Evolutionary conservation across 257 asterid genomes (phyloP).

Genomic region (Nicotiana undulata): DNA sequence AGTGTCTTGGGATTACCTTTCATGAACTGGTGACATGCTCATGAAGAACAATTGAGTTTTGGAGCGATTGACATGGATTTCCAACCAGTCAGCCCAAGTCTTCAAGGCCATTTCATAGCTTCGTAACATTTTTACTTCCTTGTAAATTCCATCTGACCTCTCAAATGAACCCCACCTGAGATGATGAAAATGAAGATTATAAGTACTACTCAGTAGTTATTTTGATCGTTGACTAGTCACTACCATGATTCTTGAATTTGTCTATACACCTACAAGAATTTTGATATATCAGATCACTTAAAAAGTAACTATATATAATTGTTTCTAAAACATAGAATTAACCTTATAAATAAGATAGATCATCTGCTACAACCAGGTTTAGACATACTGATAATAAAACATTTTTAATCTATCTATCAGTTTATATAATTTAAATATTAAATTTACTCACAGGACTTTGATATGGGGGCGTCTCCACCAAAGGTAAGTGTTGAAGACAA

Average conservation of each 20-base stretch:
- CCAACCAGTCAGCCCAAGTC: constrained; percentile 92
- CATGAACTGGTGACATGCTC: constrained; percentile 85
- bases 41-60: constrained; percentile 62
- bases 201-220: too few species aligned
- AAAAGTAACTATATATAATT: too few species aligned
- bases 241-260: too few species aligned
- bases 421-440: too few species aligned
- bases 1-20: constrained; percentile 31
- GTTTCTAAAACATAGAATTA: too few species aligned
- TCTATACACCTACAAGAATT: too few species aligned
- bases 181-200: not conserved
- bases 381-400: too few species aligned
- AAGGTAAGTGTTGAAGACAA: constrained; percentile 68
- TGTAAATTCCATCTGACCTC: constrained; percentile 51
- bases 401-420: too few species aligned
- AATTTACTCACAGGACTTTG: constrained; percentile 49
- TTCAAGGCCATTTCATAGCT: constrained; percentile 79
- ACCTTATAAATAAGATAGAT: too few species aligned
- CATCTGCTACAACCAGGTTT: too few species aligned
- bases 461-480: constrained; percentile 87
- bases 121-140: constrained; percentile 62
- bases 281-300: too few species aligned
- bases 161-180: constrained; percentile 77
- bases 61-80: constrained; percentile 63
- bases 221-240: too few species aligned